Evolutionary conservation across 306 rosid species (phyloP), one percentile per base, ranked within the genome.

Genomic region (Quercus agrifolia): DNA sequence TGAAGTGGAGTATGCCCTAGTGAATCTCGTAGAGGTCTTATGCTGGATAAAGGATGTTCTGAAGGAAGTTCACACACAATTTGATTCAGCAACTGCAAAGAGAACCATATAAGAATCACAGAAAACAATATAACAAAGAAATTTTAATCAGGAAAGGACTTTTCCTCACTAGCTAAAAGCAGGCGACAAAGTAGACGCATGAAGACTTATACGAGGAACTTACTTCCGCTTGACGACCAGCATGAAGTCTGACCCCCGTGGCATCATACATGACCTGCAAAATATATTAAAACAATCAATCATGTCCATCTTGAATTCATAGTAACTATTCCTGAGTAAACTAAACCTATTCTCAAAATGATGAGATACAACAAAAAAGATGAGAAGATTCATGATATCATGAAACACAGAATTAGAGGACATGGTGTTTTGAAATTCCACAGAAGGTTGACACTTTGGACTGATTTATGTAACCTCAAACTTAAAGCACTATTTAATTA

Each of bases 1-100:
- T 95, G 99, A 71, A 90, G 82, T 20, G 99, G 97, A 84, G 99
- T 95, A 84, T 95, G 99, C 73, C 99, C 99, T 77, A 92, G 99
- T 44, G 97, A 95, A 89, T 95, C 92, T 51, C 96, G 96, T 55
- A 95, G 84, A 20, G 98, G 98, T 79, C 97, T 87, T 83, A 77
- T 73, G 74, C 0, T 84, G 56, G 98, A 91, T 59, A 91, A 78
- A 74, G 98, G 98, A 84, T 95, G 99, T 77, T 92, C 99, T 3
- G 91, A 83, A 79, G 97, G 99, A 62, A 95, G 88, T 81, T 95
- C 99, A 44, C 92, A 95, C 55, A 95, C 97, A 56, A 95, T 92
- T 91, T 91, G 99, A 89, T 95, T 95, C 84, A 95, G 88, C 89
- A 95, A 79, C 99, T 95, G 92, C 88, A 86, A 71, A n/a, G 72